phyloP scores from a whole-genome alignment of 441 rosid genomes.

The Populus trichocarpa region DNA sequence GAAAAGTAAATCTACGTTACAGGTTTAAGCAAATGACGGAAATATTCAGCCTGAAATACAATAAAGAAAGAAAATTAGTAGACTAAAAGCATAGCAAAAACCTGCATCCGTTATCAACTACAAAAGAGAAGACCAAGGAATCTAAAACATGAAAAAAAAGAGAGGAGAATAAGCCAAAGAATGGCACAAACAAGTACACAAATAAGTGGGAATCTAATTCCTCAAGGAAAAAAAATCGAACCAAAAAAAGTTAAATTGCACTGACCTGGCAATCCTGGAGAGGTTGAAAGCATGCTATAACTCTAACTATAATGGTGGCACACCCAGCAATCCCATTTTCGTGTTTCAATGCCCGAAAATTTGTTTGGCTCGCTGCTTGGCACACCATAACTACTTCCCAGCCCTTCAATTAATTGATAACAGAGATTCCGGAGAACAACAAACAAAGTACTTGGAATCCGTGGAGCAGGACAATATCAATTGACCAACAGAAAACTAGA shows the following conservation, averaged over 20 bases:
- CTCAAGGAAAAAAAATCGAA: constrained; percentile 5
- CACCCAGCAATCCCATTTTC: constrained; percentile 86
- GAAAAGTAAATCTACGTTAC: constrained; percentile 56
- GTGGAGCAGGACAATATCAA: background rate
- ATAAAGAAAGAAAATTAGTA: constrained; percentile 22
- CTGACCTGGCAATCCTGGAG: constrained; percentile 96
- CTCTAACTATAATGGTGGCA: constrained; percentile 86
- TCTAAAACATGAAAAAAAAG: background rate
- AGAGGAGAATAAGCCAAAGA: background rate
- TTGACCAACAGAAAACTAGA: background rate
- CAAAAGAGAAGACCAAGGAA: constrained; percentile 1
- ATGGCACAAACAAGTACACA: background rate
- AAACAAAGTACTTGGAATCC: background rate
- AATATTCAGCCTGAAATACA: constrained; percentile 38
- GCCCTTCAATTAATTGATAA: constrained; percentile 35
- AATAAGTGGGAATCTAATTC: constrained; percentile 14
- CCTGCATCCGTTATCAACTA: background rate
- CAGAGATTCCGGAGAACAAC: constrained; percentile 13
- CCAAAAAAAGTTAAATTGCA: constrained; percentile 25
- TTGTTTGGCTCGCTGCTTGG: constrained; percentile 93
- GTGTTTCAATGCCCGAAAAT: constrained; percentile 86
- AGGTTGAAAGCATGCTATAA: constrained; percentile 95
- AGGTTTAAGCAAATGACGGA: too few species aligned
- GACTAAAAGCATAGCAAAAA: background rate
- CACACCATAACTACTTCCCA: constrained; percentile 89